Percentiles rank a stretch among this genome's conserved stretches.
Evolutionary conservation across 1,139 yeast species (phyloP).

Genomic region (Sugiyamaella japonica): DNA sequence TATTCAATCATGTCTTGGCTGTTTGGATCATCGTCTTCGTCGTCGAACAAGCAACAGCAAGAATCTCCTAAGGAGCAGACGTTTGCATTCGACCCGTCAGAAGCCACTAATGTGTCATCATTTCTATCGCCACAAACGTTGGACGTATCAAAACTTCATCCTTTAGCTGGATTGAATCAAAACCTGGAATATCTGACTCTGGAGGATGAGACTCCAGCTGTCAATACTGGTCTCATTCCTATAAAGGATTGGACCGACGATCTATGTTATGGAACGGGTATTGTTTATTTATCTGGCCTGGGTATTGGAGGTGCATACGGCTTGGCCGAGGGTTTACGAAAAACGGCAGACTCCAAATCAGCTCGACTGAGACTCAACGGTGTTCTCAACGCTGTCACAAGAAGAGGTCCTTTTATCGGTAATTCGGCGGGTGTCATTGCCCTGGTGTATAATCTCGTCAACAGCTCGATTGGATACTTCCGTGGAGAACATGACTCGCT

Average conservation of each 20-base stretch:
- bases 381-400: slow-evolving; percentile 84
- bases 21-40: slow-evolving; percentile 44
- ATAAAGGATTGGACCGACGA: slow-evolving; percentile 98
- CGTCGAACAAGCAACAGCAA: slow-evolving; percentile 40
- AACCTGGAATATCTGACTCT: slow-evolving; percentile 88
- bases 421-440: slow-evolving; percentile 95
- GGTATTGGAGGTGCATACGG: slow-evolving; percentile 91
- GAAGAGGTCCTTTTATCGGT: slow-evolving; percentile 94
- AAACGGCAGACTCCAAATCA: slow-evolving; percentile 72
- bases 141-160: slow-evolving; percentile 80
- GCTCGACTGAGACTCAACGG: slow-evolving; percentile 83
- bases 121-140: slow-evolving; percentile 64
- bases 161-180: slow-evolving; percentile 75
- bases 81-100: slow-evolving; percentile 60
- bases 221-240: slow-evolving; percentile 78
- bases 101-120: slow-evolving; percentile 63
- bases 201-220: slow-evolving; percentile 73
- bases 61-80: slow-evolving; percentile 33
- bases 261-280: slow-evolving; percentile 96
- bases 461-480: slow-evolving; percentile 68
- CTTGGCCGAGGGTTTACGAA: slow-evolving; percentile 75
- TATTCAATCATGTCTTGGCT: slow-evolving; percentile 62
- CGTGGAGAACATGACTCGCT: slow-evolving; percentile 87
- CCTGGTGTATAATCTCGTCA: slow-evolving; percentile 78
- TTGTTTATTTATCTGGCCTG: slow-evolving; percentile 78